A percentile compares a stretch with the other conserved stretches of the same genome.
phyloP scores from a whole-genome alignment of 179 eudicot genomes.

The Nepenthes alata region DNA sequence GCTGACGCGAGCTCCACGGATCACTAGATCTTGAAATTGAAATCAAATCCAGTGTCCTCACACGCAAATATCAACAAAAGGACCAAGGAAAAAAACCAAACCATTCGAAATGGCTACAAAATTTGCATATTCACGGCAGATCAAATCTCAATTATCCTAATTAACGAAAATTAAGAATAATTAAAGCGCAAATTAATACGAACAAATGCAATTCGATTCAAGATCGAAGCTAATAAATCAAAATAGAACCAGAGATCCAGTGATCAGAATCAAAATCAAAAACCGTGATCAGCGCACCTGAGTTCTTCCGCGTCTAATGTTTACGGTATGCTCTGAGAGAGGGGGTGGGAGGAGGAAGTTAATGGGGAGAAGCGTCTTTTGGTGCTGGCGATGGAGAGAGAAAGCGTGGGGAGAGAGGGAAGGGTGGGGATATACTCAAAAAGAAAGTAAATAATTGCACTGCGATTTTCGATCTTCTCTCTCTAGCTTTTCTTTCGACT shows the following conservation, averaged over 20 bases:
- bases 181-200: background rate
- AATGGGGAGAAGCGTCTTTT: slow-evolving; percentile 2
- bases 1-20: background rate
- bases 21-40: background rate
- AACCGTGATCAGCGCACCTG: slow-evolving; percentile 10
- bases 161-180: background rate
- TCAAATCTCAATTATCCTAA: background rate
- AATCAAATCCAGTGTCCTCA: background rate
- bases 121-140: background rate
- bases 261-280: background rate
- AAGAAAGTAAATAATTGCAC: slow-evolving; percentile 18
- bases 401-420: background rate
- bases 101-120: no score
- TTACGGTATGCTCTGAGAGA: slow-evolving; percentile 6
- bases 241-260: background rate
- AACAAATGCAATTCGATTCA: background rate
- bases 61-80: no score
- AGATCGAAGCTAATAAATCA: background rate
- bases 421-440: slow-evolving; percentile 6
- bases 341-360: slow-evolving; percentile 1
- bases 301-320: slow-evolving; percentile 4
- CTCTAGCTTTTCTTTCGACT: background rate
- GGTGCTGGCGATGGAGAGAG: slow-evolving; percentile 18
- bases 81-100: no score
- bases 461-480: background rate